These are phyloP conservation scores for Boletus rufocinnamomeus DNA, from an alignment of 768 basidiomycete genomes.

Conservation along the genomic window DNA sequence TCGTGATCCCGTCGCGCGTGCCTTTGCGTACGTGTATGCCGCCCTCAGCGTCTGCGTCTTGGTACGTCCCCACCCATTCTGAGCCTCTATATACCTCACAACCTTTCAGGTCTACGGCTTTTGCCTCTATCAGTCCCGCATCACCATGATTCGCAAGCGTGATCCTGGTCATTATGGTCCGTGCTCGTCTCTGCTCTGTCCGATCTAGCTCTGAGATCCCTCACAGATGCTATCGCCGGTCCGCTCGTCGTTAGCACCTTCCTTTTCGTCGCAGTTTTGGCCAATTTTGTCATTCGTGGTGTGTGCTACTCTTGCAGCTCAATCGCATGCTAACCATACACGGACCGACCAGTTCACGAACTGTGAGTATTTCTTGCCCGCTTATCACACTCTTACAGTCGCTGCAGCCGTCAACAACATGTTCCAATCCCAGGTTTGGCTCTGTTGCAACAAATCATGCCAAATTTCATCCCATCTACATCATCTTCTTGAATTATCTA, in stretches of 20 bases:
- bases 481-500: slow-evolving; percentile 1
- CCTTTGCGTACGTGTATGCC: slow-evolving; percentile 84
- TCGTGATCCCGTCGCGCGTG: slow-evolving; percentile 57
- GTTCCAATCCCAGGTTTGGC: slow-evolving; percentile 34
- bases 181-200: slow-evolving; percentile 22
- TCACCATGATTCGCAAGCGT: slow-evolving; percentile 87
- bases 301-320: slow-evolving; percentile 28
- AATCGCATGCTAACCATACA: slow-evolving; percentile 8
- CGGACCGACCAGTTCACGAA: slow-evolving; percentile 50
- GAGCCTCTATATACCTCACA: not conserved
- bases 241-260: slow-evolving; percentile 80
- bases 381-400: not conserved
- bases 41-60: slow-evolving; percentile 71
- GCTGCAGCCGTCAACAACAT: slow-evolving; percentile 27
- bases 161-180: slow-evolving; percentile 89
- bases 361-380: slow-evolving; percentile 43
- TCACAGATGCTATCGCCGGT: slow-evolving; percentile 74
- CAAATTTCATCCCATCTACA: slow-evolving; percentile 22
- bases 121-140: slow-evolving; percentile 79
- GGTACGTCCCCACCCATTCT: slow-evolving; percentile 35
- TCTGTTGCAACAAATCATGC: slow-evolving; percentile 24
- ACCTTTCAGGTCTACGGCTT: slow-evolving; percentile 76
- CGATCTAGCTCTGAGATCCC: not conserved
- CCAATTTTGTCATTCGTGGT: slow-evolving; percentile 90
- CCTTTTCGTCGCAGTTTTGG: slow-evolving; percentile 85